Evolutionary conservation across 106 monocot species (phyloP), one percentile per base, ranked within the genome.

Genomic region (Xerophyta viscosa): DNA sequence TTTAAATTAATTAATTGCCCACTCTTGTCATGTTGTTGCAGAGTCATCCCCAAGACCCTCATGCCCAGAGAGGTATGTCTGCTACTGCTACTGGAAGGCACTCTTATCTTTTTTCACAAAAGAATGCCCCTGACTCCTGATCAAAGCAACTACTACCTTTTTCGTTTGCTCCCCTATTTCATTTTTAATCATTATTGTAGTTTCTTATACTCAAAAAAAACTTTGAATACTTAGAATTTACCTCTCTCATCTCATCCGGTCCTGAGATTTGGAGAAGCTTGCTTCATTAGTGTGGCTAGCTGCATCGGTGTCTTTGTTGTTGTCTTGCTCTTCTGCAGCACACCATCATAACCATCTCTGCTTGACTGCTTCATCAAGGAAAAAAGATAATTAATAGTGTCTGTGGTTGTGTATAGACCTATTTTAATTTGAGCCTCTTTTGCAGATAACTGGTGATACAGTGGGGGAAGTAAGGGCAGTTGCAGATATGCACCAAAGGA

Each of bases 401-500:
- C 39, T 39, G 39, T 2, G 39, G 6, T 21, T 54, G 19, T 33
- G 29, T 17, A 31, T 29, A 30, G 41, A 41, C 24, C n/a, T n/a
- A n/a, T n/a, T n/a, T 42, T 42, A 15, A 13, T 11, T 57, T 23
- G 23, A 2, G n/a, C 14, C 39, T 36, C 29, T 56, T 58, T 27
- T 58, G 58, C 58, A 58, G 58, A 58, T 58, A 43, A 58, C 58
- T 42, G 58, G 58, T 29, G 58, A 58, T 39, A 58, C 58, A 26
- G 58, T 58, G 26, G 58, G 58, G 26, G 58, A 58, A 25, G 58
- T 58, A 26, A 58, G 27, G 27, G 42, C 58, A 42, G 58, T 58
- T 15, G 58, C 58, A 58, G 58, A 58, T 42, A 58, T 58, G 58
- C 58, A 58, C 27, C 58, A 58, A 58, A 58, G 58, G 58, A 58